Base-by-base conservation (phyloP, 2,329 filamentous ascomycete species). In the Xylariaceae sp. region DNA sequence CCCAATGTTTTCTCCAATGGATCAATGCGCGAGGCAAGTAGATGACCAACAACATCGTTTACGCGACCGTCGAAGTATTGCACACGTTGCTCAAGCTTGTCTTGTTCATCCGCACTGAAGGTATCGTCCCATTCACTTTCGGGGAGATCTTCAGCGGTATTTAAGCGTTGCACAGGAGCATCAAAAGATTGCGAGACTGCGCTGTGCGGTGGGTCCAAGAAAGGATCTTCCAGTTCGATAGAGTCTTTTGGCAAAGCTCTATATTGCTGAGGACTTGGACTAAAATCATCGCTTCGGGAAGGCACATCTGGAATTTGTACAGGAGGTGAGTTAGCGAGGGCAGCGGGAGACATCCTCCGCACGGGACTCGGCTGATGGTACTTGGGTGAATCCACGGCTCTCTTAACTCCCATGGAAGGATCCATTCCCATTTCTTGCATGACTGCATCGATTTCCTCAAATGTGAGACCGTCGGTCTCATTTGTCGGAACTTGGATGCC, bases 81-180 rank as follows among this genome's bases (percentile, higher is more conserved):
- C 55, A 88, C 89, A 42, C 90, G 83, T 46, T 85, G 83, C 56
- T 88, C 83, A 48, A 97, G 75, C 68, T 95, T 96, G 44, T 83
- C 81, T 51, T 95, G 89, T 62, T 95, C 89, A 32, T 86, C 85
- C 15, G 89, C 88, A 10, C 87, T 86, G 54, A 96, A 85, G 42
- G 86, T 83, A 63, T 87, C 87, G 62, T 95, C 90, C 94, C 94
- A 99, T 67, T 97, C 92, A 65, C 91, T 96, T 52, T 84, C 80
- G 19, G 86, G 83, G 14, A 85, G 74, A 53, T 81, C 83, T 27
- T 80, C 79, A 32, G 76, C 77, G 52, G 77, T 79, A 59, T 85
- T 82, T 47, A 89, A 75, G 47, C 81, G 80, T 53, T 82, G 80
- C 30, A 90, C 72, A 45, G 78, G 76, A 18, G 80, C 77, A 18